These are phyloP conservation scores for Neurospora sp. DNA, from an alignment of 2,329 filamentous ascomycete genomes.

Conservation along the genomic window DNA sequence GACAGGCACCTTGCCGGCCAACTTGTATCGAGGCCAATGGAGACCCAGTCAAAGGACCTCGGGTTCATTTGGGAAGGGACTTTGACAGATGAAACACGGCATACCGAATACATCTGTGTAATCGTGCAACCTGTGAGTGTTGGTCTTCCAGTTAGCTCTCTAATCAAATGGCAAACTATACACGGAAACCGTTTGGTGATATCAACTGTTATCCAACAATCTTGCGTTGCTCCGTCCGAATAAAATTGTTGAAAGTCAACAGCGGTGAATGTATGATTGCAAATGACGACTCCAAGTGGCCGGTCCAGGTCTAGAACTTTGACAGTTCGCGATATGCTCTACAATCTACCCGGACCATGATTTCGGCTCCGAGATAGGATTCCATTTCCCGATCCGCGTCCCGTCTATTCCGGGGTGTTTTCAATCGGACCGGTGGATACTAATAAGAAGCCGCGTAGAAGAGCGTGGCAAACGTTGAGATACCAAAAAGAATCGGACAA, in stretches of 20 bases:
- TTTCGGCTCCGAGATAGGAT: not conserved
- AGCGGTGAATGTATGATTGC: not conserved
- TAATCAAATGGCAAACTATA: not conserved
- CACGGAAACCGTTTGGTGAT: not conserved
- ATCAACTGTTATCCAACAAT: not conserved
- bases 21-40: not conserved
- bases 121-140: not conserved
- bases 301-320: not conserved
- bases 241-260: not conserved
- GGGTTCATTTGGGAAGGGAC: not conserved
- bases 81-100: not conserved
- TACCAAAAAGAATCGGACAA: not conserved
- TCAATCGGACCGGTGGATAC: not conserved
- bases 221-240: not conserved
- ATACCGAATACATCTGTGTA: not conserved
- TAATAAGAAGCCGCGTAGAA: not conserved
- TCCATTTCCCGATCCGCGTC: not conserved
- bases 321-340: not conserved
- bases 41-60: not conserved
- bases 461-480: not conserved
- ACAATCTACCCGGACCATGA: not conserved
- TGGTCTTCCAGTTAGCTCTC: not conserved
- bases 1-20: not conserved
- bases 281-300: not conserved
- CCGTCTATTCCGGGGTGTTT: not conserved